Evolutionary conservation across 2,329 filamentous ascomycete species (phyloP).

Genomic region (Huntiella moniliformis): DNA sequence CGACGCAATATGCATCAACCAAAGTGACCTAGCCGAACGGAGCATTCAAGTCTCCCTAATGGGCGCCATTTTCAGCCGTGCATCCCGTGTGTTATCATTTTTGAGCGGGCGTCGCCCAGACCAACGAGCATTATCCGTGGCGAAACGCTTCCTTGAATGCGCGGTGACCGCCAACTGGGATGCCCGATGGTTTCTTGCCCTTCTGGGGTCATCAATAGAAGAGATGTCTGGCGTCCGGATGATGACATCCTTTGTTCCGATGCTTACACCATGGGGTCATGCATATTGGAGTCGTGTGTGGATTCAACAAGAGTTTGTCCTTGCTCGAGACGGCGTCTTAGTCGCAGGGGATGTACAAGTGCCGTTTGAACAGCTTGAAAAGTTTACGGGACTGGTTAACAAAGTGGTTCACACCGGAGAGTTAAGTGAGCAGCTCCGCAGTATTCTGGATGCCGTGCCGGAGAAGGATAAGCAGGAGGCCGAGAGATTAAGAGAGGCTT

Average conservation of each 20-base stretch:
- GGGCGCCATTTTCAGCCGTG: slow-evolving; percentile 14
- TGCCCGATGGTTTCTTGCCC: not conserved
- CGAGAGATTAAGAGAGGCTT: not conserved
- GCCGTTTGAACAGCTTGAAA: not conserved
- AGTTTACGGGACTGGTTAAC: not conserved
- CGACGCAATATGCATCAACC: slow-evolving; percentile 13
- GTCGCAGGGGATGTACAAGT: not conserved
- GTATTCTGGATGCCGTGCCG: not conserved
- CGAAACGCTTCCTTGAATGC: slow-evolving; percentile 1
- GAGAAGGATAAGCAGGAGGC: not conserved
- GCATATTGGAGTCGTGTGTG: slow-evolving; percentile 6
- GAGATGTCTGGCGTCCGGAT: not conserved
- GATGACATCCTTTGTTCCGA: not conserved
- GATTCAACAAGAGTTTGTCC: slow-evolving; percentile 8
- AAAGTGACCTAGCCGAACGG: slow-evolving; percentile 12
- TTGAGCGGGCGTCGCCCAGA: slow-evolving; percentile 10
- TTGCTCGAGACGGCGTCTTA: not conserved
- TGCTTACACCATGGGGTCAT: not conserved
- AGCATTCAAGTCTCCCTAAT: slow-evolving; percentile 13
- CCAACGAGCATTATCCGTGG: slow-evolving; percentile 4
- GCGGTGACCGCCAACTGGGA: not conserved
- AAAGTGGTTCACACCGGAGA: not conserved
- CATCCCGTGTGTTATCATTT: slow-evolving; percentile 13
- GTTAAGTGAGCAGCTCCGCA: not conserved
- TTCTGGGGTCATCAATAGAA: not conserved